phyloP scores from a whole-genome alignment of 2,329 filamentous ascomycete species.

The Fusarium tupiense region DNA sequence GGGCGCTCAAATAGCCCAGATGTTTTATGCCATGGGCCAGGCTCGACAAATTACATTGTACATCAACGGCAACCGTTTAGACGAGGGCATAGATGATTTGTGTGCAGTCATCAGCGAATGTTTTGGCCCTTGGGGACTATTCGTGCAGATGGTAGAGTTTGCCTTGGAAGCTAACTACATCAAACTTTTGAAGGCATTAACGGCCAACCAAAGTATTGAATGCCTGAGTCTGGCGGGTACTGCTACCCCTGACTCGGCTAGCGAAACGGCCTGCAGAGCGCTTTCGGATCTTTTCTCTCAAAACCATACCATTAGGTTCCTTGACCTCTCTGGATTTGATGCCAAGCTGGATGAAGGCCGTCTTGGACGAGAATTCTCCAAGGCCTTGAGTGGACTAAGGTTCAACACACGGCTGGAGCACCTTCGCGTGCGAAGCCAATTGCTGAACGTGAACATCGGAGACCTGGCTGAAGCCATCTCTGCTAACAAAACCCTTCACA shows the following conservation, averaged over 20 bases:
- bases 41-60: constrained; percentile 59
- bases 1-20: constrained; percentile 58
- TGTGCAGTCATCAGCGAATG: constrained; percentile 58
- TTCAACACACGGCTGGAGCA: constrained; percentile 58
- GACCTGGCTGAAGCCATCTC: constrained; percentile 61
- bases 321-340: constrained; percentile 66
- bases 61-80: constrained; percentile 63
- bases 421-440: constrained; percentile 65
- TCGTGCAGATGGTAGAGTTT: constrained; percentile 68
- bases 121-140: constrained; percentile 60
- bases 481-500: constrained; percentile 59
- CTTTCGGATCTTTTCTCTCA: constrained; percentile 61
- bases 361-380: constrained; percentile 63
- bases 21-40: constrained; percentile 62
- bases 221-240: constrained; percentile 66
- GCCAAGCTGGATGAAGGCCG: constrained; percentile 67
- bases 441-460: constrained; percentile 63
- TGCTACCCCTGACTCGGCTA: constrained; percentile 58
- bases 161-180: constrained; percentile 61
- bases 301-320: constrained; percentile 61
- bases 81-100: constrained; percentile 61
- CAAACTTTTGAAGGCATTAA: constrained; percentile 59
- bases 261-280: constrained; percentile 57
- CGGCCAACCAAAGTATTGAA: constrained; percentile 60
- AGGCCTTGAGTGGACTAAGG: constrained; percentile 58